phyloP scores from a whole-genome alignment of 2,329 filamentous ascomycete species.

The Fusarium siculi region DNA sequence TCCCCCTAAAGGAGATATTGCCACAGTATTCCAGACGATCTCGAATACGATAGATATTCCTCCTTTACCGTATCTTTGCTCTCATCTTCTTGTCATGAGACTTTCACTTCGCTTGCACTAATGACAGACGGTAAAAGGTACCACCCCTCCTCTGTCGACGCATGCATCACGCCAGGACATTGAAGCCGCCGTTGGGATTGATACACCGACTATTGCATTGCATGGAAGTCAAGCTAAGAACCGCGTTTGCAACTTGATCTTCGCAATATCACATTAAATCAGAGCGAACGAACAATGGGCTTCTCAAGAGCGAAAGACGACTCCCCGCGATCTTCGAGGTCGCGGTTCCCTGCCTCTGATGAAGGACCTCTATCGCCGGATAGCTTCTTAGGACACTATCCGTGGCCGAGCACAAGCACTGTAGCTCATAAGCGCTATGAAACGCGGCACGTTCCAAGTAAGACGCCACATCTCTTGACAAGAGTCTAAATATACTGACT shows the following conservation, averaged over 20 bases:
- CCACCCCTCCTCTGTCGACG: constrained; percentile 19
- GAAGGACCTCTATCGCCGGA: constrained; percentile 22
- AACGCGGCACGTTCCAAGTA: constrained; percentile 16
- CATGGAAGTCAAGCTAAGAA: background rate
- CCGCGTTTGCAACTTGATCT: constrained; percentile 1
- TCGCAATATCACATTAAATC: background rate
- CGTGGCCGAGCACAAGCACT: constrained; percentile 28
- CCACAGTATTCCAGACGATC: constrained; percentile 1
- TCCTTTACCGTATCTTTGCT: background rate
- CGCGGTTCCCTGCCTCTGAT: constrained; percentile 20
- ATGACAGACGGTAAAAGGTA: constrained; percentile 18
- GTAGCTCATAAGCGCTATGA: constrained; percentile 21
- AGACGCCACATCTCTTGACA: background rate
- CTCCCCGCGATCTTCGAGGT: constrained; percentile 24
- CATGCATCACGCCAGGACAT: constrained; percentile 25
- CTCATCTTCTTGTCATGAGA: constrained; percentile 13
- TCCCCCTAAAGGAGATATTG: constrained; percentile 1
- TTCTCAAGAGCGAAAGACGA: constrained; percentile 9
- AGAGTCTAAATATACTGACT: background rate
- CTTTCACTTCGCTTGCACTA: constrained; percentile 12
- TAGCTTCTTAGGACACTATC: constrained; percentile 29
- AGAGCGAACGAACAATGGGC: constrained; percentile 1
- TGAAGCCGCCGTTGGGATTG: background rate
- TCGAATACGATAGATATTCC: constrained; percentile 12
- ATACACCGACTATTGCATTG: constrained; percentile 28